Base-by-base conservation (phyloP, 2,329 filamentous ascomycete genomes). In the Gaeumannomyces sp. region DNA sequence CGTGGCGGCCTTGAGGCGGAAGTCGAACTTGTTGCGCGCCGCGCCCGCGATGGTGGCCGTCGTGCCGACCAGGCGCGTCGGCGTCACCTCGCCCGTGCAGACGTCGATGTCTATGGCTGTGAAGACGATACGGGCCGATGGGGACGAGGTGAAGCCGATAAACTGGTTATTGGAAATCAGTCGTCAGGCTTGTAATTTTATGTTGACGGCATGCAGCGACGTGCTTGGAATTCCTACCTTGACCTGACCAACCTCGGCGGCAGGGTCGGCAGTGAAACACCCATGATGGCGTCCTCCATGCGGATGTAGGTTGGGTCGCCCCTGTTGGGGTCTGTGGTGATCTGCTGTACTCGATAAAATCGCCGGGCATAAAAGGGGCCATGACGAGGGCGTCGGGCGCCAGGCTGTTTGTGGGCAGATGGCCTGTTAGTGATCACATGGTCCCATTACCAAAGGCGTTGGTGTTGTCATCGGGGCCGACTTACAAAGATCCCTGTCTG, bases 1-100 rank as follows among this genome's bases (percentile, higher is more conserved):
- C 33, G 33, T 62, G 3, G 56, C n/a, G 29, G 33, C 10, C 60
- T 16, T 27, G n/a, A 10, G 29, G 29, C 60, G 33, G 25, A 45
- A 62, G 25, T 62, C 60, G 25, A 62, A 62, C 60, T 62, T 62
- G 33, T 62, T 62, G 60, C 60, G 60, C 33, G 45, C 35, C 33
- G 27, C 27, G 14, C 60, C 38, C 19, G 60, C 60, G n/a, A 38
- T 38, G 33, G 60, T 62, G 33, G 35, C 33, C n/a, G 38, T 50
- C 33, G 35, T 10, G 35, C 60, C 60, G 14, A 62, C 45, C 60
- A 45, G 22, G 29, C 60, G 33, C 16, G 45, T 38, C n/a, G 60
- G 53, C 6, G 38, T 31, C n/a, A 25, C 56, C n/a, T 62, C 22
- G 11, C 60, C 60, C 1, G 60, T 62, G 38, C 60, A 62, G 10